These are phyloP conservation scores for Tylopilus sp. DNA, from an alignment of 768 basidiomycete species.

Conservation along the genomic window DNA sequence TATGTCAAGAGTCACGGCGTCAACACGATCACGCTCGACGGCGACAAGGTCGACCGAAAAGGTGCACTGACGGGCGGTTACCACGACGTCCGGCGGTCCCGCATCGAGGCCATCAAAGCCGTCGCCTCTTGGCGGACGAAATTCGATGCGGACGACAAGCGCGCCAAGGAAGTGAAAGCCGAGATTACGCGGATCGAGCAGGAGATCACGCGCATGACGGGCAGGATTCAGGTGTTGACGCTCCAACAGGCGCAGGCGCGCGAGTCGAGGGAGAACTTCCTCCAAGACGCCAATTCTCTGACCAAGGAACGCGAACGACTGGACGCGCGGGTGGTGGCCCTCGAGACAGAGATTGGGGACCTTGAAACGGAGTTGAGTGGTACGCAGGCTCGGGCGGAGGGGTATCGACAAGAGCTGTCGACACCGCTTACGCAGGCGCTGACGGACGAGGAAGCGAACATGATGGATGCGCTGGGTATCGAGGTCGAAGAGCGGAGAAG, in stretches of 20 bases:
- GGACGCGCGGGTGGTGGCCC: conserved; percentile 51
- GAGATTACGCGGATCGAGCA: conserved; percentile 75
- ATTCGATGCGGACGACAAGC: conserved; percentile 59
- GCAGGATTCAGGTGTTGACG: conserved; percentile 65
- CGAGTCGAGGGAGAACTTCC: conserved; percentile 62
- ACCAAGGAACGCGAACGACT: conserved; percentile 70
- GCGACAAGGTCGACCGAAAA: conserved; percentile 96
- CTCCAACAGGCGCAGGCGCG: conserved; percentile 70
- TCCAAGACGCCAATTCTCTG: conserved; percentile 57
- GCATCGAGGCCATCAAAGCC: conserved; percentile 81
- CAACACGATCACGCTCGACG: conserved; percentile 96
- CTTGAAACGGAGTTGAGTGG: conserved; percentile 66
- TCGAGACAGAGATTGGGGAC: conserved; percentile 69
- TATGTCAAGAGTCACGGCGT: conserved; percentile 94
- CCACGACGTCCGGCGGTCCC: conserved; percentile 85
- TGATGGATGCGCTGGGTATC: conserved; percentile 64
- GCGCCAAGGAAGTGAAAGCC: conserved; percentile 70
- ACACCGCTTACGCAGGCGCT: conserved; percentile 75
- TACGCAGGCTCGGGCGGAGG: conserved; percentile 58
- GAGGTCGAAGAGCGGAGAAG: conserved; percentile 76
- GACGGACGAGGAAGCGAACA: conserved; percentile 64
- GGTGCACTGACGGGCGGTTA: conserved; percentile 96
- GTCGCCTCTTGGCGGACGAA: conserved; percentile 75
- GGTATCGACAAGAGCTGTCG: conserved; percentile 64
- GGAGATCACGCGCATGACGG: conserved; percentile 73